These are phyloP conservation scores for Boletellus deceptivus DNA, from an alignment of 1,284 basidiomycete species.

Conservation along the genomic window DNA sequence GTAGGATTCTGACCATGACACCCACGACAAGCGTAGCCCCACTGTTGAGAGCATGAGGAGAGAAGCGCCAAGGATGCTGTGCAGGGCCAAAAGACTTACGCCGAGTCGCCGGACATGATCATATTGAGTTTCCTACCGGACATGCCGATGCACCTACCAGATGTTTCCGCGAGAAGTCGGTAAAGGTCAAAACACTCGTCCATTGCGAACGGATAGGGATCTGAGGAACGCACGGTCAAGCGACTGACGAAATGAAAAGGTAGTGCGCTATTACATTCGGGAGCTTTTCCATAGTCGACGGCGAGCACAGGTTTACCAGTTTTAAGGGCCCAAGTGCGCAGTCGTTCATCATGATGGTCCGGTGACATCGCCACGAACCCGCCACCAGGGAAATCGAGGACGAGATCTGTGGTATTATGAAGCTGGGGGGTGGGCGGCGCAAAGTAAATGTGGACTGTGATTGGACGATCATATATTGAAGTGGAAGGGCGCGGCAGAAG, in stretches of 20 bases:
- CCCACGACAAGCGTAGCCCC: slow-evolving; percentile 84
- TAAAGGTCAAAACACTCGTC: slow-evolving; percentile 95
- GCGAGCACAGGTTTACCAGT: slow-evolving; percentile 82
- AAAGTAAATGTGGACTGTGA: slow-evolving; percentile 86
- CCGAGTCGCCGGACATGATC: slow-evolving; percentile 87
- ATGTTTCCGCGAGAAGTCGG: slow-evolving; percentile 76
- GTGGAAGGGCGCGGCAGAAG: slow-evolving; percentile 77
- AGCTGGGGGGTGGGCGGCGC: slow-evolving; percentile 69
- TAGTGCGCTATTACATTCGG: slow-evolving; percentile 68
- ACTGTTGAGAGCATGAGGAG: slow-evolving; percentile 40
- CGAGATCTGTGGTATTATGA: slow-evolving; percentile 69
- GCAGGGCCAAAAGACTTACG: slow-evolving; percentile 54
- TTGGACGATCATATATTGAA: slow-evolving; percentile 78
- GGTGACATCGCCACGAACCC: slow-evolving; percentile 96
- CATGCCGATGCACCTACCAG: slow-evolving; percentile 83
- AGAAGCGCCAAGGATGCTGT: slow-evolving; percentile 11
- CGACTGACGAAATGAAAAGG: not conserved
- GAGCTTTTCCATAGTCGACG: slow-evolving; percentile 95
- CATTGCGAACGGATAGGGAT: slow-evolving; percentile 93
- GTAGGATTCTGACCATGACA: slow-evolving; percentile 81
- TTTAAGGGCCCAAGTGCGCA: slow-evolving; percentile 80
- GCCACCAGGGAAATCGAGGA: slow-evolving; percentile 92
- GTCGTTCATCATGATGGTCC: slow-evolving; percentile 93
- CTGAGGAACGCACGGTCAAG: slow-evolving; percentile 39
- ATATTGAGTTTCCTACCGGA: slow-evolving; percentile 72